Evolutionary conservation across 495 filamentous ascomycete genomes (phyloP), one percentile per base, ranked within the genome.

Genomic region (Penicillium crystallinum): DNA sequence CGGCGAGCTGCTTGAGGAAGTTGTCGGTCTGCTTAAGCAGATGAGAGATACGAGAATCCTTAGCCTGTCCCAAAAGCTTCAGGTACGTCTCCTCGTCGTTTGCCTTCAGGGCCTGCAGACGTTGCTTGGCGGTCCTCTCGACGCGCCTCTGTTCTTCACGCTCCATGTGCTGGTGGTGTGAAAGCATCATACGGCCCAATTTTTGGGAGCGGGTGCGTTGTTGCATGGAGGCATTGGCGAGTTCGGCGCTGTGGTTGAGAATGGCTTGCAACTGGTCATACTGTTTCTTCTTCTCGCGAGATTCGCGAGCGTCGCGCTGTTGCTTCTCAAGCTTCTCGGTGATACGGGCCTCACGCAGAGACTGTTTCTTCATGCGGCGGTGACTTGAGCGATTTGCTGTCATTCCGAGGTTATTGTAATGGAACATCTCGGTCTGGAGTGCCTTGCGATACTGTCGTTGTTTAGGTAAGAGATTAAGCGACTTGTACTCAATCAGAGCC

Each of bases 301-400:
- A 86, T 71, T 97, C 93, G 36, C 93, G 86, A 49, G 90, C 90
- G 68, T 97, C 91, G 43, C 93, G 87, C 64, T 97, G 95, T 66
- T 97, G 90, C 74, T 97, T 97, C 80, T 98, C 93, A 2, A 98
- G 80, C 64, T 95, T 97, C 78, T 98, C 93, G 3, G 93, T 98
- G 58, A 97, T 91, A 30, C 93, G 85, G 30, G 93, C 95, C 68
- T 98, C 93, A n/a, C 91, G 85, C 44, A 97, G 75, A 21, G 87
- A 91, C 61, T 96, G 91, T 69, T 95, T 96, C 84, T 97, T 98
- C 76, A 92, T 90, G 18, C 92, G 85, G 21, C 93, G 86, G 63
- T 95, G 96, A 58, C 82, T 79, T 23, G 87, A 80, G 14, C 93
- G 84, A 59, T 97, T 98, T 0, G 90, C 88, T 11, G 90, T 96